A percentile compares a stretch with the other conserved stretches of the same genome.
phyloP scores from a whole-genome alignment of 2,329 filamentous ascomycete genomes.

The Paramyrothecium sp. region DNA sequence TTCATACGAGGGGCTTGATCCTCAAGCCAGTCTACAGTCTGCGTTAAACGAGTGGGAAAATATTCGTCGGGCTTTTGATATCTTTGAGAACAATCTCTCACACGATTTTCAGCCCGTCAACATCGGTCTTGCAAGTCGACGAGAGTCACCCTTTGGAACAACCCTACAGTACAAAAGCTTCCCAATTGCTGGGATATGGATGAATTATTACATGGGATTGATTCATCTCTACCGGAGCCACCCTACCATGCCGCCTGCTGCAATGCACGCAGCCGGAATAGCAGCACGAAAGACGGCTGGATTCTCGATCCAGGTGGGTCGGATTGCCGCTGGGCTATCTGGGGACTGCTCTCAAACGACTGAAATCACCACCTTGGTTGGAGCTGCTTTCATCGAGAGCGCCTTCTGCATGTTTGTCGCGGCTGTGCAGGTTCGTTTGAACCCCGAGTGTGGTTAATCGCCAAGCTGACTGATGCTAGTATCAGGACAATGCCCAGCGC shows the following conservation, averaged over 20 bases:
- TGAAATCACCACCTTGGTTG: conserved; percentile 73
- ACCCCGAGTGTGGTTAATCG: not conserved
- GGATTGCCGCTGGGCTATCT: conserved; percentile 72
- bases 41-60: conserved; percentile 77
- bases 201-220: conserved; percentile 80
- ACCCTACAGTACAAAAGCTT: conserved; percentile 82
- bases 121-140: conserved; percentile 61
- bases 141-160: conserved; percentile 74
- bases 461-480: conserved; percentile 47
- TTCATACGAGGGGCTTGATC: conserved; percentile 50
- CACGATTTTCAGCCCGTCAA: conserved; percentile 74
- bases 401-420: conserved; percentile 85
- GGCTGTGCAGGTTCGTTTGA: conserved; percentile 61
- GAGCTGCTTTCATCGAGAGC: conserved; percentile 78
- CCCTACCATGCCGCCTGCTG: conserved; percentile 86
- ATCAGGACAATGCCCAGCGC: conserved; percentile 68
- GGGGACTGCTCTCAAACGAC: conserved; percentile 50
- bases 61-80: conserved; percentile 69
- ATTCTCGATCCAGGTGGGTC: conserved; percentile 73
- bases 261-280: conserved; percentile 81
- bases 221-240: conserved; percentile 82
- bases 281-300: conserved; percentile 69
- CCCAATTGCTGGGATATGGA: conserved; percentile 84
- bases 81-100: conserved; percentile 65
- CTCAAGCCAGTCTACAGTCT: conserved; percentile 63